Conservation (phyloP, 2,329 filamentous ascomycete species). For the Fusarium azukiicola region DNA sequence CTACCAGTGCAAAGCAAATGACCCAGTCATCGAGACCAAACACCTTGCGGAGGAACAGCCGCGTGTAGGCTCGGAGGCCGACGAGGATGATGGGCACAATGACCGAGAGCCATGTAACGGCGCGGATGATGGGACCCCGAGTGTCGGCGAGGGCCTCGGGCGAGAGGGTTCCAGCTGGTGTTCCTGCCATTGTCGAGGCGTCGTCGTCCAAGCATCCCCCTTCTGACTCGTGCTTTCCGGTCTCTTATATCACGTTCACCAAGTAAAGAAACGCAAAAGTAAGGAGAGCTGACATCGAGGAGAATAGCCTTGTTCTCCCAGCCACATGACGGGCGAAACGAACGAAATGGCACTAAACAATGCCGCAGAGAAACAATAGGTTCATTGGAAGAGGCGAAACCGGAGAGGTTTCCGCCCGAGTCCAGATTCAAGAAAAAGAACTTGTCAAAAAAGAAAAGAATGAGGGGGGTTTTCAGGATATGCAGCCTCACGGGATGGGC, state of each 20-base stretch:
- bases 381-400: background rate
- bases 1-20: constrained; percentile 37
- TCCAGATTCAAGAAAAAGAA: background rate
- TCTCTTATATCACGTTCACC: constrained; percentile 22
- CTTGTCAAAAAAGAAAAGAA: constrained; percentile 6
- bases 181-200: constrained; percentile 24
- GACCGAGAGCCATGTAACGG: constrained; percentile 42
- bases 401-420: constrained; percentile 3
- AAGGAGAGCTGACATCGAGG: background rate
- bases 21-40: constrained; percentile 46
- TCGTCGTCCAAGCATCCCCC: background rate
- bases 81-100: constrained; percentile 34
- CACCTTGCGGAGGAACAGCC: constrained; percentile 41
- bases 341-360: background rate
- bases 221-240: background rate
- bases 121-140: constrained; percentile 31
- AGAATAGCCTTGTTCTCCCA: constrained; percentile 6
- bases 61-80: constrained; percentile 29
- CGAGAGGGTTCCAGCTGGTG: constrained; percentile 17
- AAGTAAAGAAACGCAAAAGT: background rate
- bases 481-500: background rate
- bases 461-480: background rate
- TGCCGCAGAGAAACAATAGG: constrained; percentile 10
- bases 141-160: constrained; percentile 38
- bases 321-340: constrained; percentile 5